phyloP scores from a whole-genome alignment of 495 filamentous ascomycete genomes.

The Hypomontagnella submonticulosa region DNA sequence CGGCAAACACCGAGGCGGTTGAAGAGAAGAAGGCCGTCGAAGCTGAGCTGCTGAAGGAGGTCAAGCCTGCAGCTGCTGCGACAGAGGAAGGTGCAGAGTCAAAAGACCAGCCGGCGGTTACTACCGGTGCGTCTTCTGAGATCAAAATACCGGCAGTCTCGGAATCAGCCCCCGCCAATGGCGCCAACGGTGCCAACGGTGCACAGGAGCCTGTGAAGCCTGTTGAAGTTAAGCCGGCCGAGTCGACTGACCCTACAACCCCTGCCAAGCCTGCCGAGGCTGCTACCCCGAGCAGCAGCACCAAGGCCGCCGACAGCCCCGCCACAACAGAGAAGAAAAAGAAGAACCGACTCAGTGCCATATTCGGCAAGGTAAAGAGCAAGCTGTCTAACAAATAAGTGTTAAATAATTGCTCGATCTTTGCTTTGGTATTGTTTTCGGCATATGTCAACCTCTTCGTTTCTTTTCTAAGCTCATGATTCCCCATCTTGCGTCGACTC shows the following conservation, averaged over 20 bases:
- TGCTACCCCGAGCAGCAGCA: slow-evolving; percentile 46
- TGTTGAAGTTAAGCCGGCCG: slow-evolving; percentile 36
- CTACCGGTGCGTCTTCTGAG: slow-evolving; percentile 40
- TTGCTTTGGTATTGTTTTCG: slow-evolving; percentile 37
- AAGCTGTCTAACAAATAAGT: slow-evolving; percentile 56
- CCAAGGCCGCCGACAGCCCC: slow-evolving; percentile 48
- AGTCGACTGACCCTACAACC: slow-evolving; percentile 31
- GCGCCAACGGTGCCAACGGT: slow-evolving; percentile 29
- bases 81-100: slow-evolving; percentile 53
- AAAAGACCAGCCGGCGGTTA: slow-evolving; percentile 27
- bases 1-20: slow-evolving; percentile 72
- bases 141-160: slow-evolving; percentile 32
- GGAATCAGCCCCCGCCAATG: slow-evolving; percentile 24
- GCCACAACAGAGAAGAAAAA: slow-evolving; percentile 60
- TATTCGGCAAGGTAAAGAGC: slow-evolving; percentile 69
- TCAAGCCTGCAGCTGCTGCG: slow-evolving; percentile 55
- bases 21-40: slow-evolving; percentile 83
- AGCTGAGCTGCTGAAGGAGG: slow-evolving; percentile 68
- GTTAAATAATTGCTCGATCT: slow-evolving; percentile 16
- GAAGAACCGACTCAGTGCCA: slow-evolving; percentile 68
- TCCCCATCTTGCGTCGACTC: slow-evolving; percentile 52
- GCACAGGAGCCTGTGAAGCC: slow-evolving; percentile 38
- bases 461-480: slow-evolving; percentile 52
- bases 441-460: slow-evolving; percentile 36
- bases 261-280: slow-evolving; percentile 41